Evolutionary conservation across 345 rosid genomes (phyloP).

Genomic region (Pistacia atlantica): DNA sequence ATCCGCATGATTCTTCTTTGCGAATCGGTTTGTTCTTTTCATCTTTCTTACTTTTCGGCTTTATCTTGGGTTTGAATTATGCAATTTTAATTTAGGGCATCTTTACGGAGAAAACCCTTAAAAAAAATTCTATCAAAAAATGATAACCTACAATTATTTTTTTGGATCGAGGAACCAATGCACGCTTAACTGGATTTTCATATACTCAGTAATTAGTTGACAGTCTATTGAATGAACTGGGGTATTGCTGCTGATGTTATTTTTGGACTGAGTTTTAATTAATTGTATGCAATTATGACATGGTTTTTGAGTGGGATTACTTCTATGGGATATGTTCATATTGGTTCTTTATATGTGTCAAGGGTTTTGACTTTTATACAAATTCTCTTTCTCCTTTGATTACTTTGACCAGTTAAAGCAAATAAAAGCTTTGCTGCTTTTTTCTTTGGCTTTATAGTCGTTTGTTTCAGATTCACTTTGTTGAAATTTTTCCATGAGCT

Average conservation of each 20-base stretch:
- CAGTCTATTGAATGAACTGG: not conserved
- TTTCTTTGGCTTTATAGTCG: not conserved
- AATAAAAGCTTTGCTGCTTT: not conserved
- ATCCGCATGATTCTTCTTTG: conserved; percentile 44
- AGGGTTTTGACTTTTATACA: not conserved
- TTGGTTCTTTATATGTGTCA: not conserved
- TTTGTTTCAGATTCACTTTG: not conserved
- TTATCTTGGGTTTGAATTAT: not conserved
- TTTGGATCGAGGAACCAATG: not conserved
- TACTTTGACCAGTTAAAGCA: conserved; percentile 1
- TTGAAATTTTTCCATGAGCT: not conserved
- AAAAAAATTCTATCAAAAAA: too few relatives aligned
- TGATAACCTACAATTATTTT: too few relatives aligned
- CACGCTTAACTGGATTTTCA: not conserved
- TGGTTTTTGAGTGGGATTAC: not conserved
- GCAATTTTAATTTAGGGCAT: not conserved
- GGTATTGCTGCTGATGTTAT: too few relatives aligned
- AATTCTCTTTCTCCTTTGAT: not conserved
- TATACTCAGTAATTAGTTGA: not conserved
- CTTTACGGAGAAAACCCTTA: not conserved
- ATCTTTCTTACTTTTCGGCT: not conserved
- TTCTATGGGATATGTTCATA: not conserved
- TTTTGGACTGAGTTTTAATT: not conserved
- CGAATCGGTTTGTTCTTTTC: conserved; percentile 42
- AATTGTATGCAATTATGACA: not conserved